A percentile compares a stretch with the other conserved stretches of the same genome.
Conservation (phyloP, 305 asterid species). For the Fraxinus dipetala region DNA sequence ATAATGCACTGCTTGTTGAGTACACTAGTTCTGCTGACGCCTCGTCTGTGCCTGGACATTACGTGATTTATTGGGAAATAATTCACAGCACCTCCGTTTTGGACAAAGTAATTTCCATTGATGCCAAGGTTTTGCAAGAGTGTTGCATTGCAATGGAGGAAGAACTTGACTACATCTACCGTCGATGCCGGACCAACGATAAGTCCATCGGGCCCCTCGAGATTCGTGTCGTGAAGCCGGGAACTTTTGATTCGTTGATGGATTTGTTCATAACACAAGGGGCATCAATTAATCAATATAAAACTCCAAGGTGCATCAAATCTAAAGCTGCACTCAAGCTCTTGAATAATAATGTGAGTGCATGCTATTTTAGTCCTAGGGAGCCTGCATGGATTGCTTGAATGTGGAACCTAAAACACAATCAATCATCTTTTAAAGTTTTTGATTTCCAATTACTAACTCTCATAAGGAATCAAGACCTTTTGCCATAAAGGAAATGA, state of each 20-base stretch:
- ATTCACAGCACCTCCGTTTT: slow-evolving; percentile 26
- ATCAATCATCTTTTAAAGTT: background rate
- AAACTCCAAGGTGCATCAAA: slow-evolving; percentile 72
- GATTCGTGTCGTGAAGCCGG: slow-evolving; percentile 55
- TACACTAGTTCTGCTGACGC: slow-evolving; percentile 83
- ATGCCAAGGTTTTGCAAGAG: slow-evolving; percentile 40
- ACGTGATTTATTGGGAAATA: slow-evolving; percentile 77
- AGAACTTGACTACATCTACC: slow-evolving; percentile 59
- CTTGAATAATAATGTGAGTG: slow-evolving; percentile 54
- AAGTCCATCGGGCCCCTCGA: slow-evolving; percentile 63
- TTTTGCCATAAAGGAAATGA: background rate
- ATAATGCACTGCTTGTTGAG: slow-evolving; percentile 55
- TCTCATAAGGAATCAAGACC: background rate
- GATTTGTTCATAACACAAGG: slow-evolving; percentile 59
- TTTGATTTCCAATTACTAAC: background rate
- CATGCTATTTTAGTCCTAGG: slow-evolving; percentile 56
- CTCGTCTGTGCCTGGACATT: slow-evolving; percentile 71
- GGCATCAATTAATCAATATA: slow-evolving; percentile 66
- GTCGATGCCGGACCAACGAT: slow-evolving; percentile 61
- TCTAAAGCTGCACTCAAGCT: slow-evolving; percentile 54
- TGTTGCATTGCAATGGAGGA: slow-evolving; percentile 73
- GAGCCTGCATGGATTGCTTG: slow-evolving; percentile 69
- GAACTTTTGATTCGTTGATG: slow-evolving; percentile 65
- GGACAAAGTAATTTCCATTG: slow-evolving; percentile 21
- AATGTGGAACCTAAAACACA: slow-evolving; percentile 1